Evolutionary conservation across 2,329 filamentous ascomycete species (phyloP), one percentile per base, ranked within the genome.

Genomic region (Nemania sp.): DNA sequence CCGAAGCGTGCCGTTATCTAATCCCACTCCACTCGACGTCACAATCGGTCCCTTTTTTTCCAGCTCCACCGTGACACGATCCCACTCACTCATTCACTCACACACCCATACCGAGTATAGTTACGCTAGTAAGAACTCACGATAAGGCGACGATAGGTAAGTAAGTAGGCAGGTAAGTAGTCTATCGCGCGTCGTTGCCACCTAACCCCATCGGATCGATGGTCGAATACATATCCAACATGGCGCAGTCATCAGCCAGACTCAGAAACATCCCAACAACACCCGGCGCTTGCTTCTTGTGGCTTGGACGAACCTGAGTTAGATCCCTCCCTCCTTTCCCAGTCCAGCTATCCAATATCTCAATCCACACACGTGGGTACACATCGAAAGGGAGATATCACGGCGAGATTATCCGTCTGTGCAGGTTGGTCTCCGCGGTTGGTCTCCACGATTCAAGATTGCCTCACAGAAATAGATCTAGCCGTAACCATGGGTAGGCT

Each of bases 401-500:
- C 61, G 56, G 66, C 51, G 20, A 68, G 13, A 68, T 57, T 60
- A 43, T 52, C 62, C 41, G 55, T 62, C 32, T 27, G 7, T 20
- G 41, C 26, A 56, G 29, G 5, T 8, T 35, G 13, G 18, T 29
- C 49, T 64, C 32, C 41, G 24, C 47, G 27, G 3, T n/a, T 20
- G n/a, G n/a, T 29, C 49, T 64, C 32, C 41, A 29, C 47, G 27
- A 5, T n/a, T 20, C 27, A n/a, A 43, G 24, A 38, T 56, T 49
- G n/a, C n/a, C 22, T 56, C 20, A 26, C n/a, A 43, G 8, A 35
- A 55, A 26, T 15, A 49, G 32, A 64, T 60, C 24, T 41, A 32
- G 62, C 45, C 29, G 29, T 66, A 35, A n/a, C 41, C 52, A 54
- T 32, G 15, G 6, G 51, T 68, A 67, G 66, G 61, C 61, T 68